phyloP scores from a whole-genome alignment of 495 filamentous ascomycete species.

The Aspergillus incahuasiensis region DNA sequence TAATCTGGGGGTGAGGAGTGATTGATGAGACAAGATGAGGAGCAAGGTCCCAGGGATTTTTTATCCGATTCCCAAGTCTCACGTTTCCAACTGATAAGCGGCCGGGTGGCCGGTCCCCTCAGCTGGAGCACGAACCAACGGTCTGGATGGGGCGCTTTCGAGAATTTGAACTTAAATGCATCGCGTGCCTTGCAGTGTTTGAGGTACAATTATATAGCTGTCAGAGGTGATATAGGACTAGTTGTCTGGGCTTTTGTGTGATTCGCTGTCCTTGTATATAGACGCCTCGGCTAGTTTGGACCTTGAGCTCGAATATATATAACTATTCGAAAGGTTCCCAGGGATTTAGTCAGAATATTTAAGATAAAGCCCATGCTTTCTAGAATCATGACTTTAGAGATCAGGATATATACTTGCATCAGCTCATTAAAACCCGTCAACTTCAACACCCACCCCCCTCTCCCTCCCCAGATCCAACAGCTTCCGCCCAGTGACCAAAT shows the following conservation, averaged over 20 bases:
- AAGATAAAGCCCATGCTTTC: too few relatives aligned
- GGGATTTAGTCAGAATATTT: too few relatives aligned
- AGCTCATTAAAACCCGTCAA: slow-evolving; percentile 60
- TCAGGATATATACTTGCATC: too few relatives aligned
- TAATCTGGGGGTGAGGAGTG: background rate
- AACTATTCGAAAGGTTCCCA: too few relatives aligned
- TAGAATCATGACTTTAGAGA: too few relatives aligned
- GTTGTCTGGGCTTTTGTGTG: background rate
- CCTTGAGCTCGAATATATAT: too few relatives aligned
- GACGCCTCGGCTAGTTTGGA: too few relatives aligned
- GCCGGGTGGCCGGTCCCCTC: background rate
- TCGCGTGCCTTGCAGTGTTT: background rate
- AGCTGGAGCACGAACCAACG: background rate
- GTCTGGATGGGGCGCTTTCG: background rate
- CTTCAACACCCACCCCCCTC: slow-evolving; percentile 61
- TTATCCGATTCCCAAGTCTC: slow-evolving; percentile 5
- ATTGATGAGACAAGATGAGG: background rate
- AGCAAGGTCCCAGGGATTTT: slow-evolving; percentile 8
- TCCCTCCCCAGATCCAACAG: slow-evolving; percentile 67
- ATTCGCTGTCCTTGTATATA: background rate
- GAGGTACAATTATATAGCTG: background rate
- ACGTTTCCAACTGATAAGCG: slow-evolving; percentile 10
- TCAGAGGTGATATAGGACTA: background rate
- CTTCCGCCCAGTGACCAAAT: slow-evolving; percentile 56
- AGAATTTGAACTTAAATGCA: background rate